These are phyloP conservation scores for Pseudogymnoascus sp. DNA, from an alignment of 2,329 filamentous ascomycete genomes.

Conservation along the genomic window DNA sequence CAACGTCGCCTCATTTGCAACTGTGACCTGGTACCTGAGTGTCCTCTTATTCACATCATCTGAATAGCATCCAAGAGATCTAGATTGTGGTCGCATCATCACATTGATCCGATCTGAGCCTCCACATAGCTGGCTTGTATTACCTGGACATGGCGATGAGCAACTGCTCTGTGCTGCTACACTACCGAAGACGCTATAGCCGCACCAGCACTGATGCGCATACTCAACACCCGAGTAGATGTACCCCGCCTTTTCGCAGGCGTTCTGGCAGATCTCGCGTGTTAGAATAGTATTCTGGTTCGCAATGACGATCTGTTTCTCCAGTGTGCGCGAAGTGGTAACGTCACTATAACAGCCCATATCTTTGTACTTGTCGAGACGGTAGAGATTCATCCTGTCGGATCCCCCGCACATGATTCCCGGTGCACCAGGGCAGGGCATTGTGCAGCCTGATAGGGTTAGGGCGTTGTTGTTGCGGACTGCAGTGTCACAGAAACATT, in stretches of 20 bases:
- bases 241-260: background rate
- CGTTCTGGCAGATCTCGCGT: background rate
- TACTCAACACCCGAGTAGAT: conserved; percentile 7
- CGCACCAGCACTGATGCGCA: conserved; percentile 2
- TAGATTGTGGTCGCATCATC: background rate
- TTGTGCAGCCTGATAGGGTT: conserved; percentile 11
- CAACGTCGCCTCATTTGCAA: background rate
- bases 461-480: background rate
- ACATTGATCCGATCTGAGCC: conserved; percentile 1
- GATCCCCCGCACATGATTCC: conserved; percentile 13
- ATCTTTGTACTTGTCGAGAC: background rate
- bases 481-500: background rate
- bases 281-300: conserved; percentile 5
- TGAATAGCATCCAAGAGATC: background rate
- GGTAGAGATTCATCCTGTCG: conserved; percentile 13
- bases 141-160: background rate
- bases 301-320: background rate
- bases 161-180: background rate
- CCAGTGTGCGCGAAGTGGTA: background rate
- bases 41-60: background rate
- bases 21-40: background rate
- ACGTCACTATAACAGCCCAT: background rate
- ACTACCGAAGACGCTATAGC: background rate
- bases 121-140: background rate
- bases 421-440: conserved; percentile 12